Percentiles rank a stretch among this genome's conserved stretches.
Evolutionary conservation across 2,329 filamentous ascomycete species (phyloP).

Genomic region (Fusarium praegraminearum): DNA sequence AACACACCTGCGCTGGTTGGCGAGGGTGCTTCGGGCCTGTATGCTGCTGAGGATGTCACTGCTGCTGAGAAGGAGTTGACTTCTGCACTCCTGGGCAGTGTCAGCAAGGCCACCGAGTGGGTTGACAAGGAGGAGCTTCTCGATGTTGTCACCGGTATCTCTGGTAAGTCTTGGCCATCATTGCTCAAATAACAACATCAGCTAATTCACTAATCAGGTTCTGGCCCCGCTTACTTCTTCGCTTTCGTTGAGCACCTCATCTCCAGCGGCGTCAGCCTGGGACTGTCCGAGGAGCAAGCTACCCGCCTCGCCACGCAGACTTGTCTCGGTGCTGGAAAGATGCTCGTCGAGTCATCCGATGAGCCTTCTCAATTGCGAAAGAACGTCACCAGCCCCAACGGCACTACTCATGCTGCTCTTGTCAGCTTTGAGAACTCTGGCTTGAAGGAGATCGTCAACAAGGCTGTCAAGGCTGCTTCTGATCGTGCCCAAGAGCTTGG

Average conservation of each 20-base stretch:
- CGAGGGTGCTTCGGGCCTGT: conserved; percentile 63
- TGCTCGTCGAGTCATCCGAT: conserved; percentile 62
- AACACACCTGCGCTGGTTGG: conserved; percentile 65
- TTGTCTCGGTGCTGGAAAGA: conserved; percentile 63
- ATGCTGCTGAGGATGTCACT: conserved; percentile 58
- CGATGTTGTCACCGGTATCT: conserved; percentile 63
- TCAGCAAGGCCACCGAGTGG: conserved; percentile 64
- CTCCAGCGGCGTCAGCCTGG: conserved; percentile 57
- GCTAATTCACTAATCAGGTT: conserved; percentile 51
- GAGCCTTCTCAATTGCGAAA: conserved; percentile 60
- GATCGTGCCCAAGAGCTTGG: conserved; percentile 59
- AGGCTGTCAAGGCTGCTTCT: conserved; percentile 61
- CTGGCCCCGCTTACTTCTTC: conserved; percentile 66
- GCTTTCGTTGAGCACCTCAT: conserved; percentile 65
- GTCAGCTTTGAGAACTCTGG: conserved; percentile 61
- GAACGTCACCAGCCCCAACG: conserved; percentile 66
- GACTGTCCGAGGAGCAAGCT: conserved; percentile 62
- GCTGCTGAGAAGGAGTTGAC: conserved; percentile 58
- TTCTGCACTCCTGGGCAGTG: conserved; percentile 57
- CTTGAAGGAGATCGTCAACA: conserved; percentile 58
- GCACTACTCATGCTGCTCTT: conserved; percentile 63
- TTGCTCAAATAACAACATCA: accelerated
- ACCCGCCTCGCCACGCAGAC: conserved; percentile 63
- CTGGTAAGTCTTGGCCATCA: conserved; percentile 52
- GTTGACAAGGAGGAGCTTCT: conserved; percentile 62